phyloP scores from a whole-genome alignment of 2,329 filamentous ascomycete species.

The Colletotrichum sp. region DNA sequence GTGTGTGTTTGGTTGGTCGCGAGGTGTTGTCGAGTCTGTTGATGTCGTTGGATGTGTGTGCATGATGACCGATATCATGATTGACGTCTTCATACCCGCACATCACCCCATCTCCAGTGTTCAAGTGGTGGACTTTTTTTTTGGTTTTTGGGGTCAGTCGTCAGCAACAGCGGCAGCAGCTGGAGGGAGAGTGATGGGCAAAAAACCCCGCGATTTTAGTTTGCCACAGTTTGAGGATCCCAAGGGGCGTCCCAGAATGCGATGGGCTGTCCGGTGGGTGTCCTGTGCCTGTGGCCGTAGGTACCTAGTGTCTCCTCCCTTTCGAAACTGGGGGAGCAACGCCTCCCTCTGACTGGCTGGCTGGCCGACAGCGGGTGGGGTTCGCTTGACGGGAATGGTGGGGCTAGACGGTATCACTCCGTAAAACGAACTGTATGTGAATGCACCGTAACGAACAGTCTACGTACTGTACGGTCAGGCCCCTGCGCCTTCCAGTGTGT shows the following conservation, averaged over 20 bases:
- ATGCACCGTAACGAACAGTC: rapidly evolving
- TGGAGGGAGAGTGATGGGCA: not conserved
- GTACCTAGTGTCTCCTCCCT: conserved; percentile 2
- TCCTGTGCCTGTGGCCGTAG: not conserved
- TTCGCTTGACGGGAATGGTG: conserved; percentile 8
- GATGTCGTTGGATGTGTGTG: not conserved
- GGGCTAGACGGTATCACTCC: not conserved
- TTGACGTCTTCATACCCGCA: not conserved
- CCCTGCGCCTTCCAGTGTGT: not conserved
- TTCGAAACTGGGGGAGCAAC: conserved; percentile 18
- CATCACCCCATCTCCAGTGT: not conserved
- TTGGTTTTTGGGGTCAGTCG: not conserved
- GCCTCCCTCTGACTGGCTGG: not conserved
- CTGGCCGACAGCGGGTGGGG: not conserved
- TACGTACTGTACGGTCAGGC: not conserved
- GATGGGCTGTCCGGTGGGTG: not conserved
- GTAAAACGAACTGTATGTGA: not conserved
- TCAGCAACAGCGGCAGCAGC: not conserved
- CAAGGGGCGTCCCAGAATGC: not conserved
- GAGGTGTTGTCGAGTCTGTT: not conserved
- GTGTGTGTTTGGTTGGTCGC: not conserved
- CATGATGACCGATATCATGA: not conserved
- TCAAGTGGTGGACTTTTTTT: not conserved
- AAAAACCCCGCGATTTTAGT: conserved; percentile 15
- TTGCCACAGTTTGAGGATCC: conserved; percentile 16